Percentiles rank a stretch among this genome's conserved stretches.
phyloP scores from a whole-genome alignment of 495 filamentous ascomycete genomes.

The Lophiostoma macrostomum region DNA sequence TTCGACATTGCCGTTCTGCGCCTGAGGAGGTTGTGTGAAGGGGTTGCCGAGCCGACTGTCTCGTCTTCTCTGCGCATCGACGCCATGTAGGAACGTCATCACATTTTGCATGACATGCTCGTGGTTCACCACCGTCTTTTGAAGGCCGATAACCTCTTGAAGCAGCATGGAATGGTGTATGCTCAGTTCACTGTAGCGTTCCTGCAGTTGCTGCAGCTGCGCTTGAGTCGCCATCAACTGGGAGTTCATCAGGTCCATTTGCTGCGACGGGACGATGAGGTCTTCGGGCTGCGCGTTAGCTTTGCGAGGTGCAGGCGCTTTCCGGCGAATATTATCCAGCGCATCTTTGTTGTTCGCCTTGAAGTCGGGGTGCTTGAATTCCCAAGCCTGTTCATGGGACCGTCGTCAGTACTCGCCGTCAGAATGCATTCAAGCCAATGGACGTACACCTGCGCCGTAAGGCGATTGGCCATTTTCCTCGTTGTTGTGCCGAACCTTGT shows the following conservation, averaged over 20 bases:
- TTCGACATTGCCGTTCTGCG: constrained; percentile 34
- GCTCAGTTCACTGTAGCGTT: constrained; percentile 78
- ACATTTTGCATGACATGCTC: constrained; percentile 72
- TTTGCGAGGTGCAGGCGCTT: constrained; percentile 90
- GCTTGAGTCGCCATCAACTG: constrained; percentile 88
- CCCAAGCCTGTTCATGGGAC: constrained; percentile 67
- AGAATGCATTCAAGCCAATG: background rate
- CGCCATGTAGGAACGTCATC: constrained; percentile 65
- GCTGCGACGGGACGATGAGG: constrained; percentile 72
- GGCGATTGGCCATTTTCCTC: constrained; percentile 89
- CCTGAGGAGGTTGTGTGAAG: constrained; percentile 41
- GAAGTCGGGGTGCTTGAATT: constrained; percentile 98
- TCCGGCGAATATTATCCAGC: constrained; percentile 92
- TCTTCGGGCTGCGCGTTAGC: constrained; percentile 63
- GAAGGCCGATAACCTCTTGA: constrained; percentile 80
- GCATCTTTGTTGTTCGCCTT: constrained; percentile 93
- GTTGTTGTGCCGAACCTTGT: constrained; percentile 96
- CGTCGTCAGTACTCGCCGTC: constrained; percentile 14
- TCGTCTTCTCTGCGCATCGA: constrained; percentile 62
- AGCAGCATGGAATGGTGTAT: constrained; percentile 83
- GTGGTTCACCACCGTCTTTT: constrained; percentile 85
- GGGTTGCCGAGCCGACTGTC: constrained; percentile 56
- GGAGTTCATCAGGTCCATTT: constrained; percentile 84
- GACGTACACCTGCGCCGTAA: constrained; percentile 82
- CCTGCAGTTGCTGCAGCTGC: constrained; percentile 80